phyloP scores from a whole-genome alignment of 1,284 basidiomycete genomes.

The Lentinus polychrous region DNA sequence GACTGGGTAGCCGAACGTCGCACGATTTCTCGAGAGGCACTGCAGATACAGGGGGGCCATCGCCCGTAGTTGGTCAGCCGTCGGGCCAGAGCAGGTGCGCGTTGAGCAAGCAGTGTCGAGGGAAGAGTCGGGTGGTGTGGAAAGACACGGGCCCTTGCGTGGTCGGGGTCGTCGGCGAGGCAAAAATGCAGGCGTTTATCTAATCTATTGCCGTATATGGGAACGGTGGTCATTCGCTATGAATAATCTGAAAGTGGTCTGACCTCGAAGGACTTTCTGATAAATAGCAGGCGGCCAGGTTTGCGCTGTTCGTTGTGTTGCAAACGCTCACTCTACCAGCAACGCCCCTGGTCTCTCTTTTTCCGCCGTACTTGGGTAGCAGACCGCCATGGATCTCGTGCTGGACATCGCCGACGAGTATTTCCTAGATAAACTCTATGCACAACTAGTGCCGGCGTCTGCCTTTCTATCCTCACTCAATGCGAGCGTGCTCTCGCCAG shows the following conservation, averaged over 20 bases:
- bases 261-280: neutral
- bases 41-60: too few species aligned
- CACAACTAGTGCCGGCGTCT: constrained; percentile 65
- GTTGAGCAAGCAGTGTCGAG: too few species aligned
- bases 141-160: too few species aligned
- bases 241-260: constrained; percentile 8
- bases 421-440: constrained; percentile 75
- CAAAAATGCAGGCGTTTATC: neutral
- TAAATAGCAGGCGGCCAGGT: constrained; percentile 1
- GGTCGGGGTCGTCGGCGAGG: neutral
- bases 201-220: neutral
- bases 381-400: constrained; percentile 71
- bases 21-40: too few species aligned
- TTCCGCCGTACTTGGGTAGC: neutral
- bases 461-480: constrained; percentile 35
- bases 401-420: constrained; percentile 69
- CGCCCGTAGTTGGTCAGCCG: too few species aligned
- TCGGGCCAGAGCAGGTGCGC: too few species aligned
- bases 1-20: too few species aligned
- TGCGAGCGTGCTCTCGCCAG: constrained; percentile 21
- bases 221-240: neutral
- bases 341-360: neutral
- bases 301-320: neutral
- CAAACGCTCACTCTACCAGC: neutral
- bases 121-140: too few species aligned